phyloP scores from a whole-genome alignment of 371 early-diverging fungal genomes.

The Catenaria anguillulae region DNA sequence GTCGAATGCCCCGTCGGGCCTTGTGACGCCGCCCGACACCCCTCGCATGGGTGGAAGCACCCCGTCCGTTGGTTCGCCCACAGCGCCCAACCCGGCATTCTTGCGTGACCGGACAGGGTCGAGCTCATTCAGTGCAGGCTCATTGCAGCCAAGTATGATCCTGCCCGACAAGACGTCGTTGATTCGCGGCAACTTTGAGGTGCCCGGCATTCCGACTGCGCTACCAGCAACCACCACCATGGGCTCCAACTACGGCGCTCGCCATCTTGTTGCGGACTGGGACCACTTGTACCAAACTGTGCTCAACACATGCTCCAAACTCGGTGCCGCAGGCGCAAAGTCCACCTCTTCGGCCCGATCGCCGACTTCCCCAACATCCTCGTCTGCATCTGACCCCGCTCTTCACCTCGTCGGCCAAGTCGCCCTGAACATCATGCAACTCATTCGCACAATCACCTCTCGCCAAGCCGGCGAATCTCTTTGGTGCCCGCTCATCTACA shows the following conservation, averaged over 20 bases:
- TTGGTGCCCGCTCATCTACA: not conserved
- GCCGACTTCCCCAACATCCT: too few species aligned
- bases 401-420: not conserved
- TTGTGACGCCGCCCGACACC: not conserved
- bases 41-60: not conserved
- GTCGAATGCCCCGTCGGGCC: not conserved
- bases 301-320: too few species aligned
- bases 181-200: not conserved
- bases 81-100: not conserved
- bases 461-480: not conserved
- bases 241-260: not conserved
- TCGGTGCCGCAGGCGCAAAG: too few species aligned
- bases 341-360: too few species aligned
- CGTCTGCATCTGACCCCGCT: too few species aligned
- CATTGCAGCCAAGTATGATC: not conserved
- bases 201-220: not conserved
- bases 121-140: not conserved
- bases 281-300: not conserved
- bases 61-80: not conserved
- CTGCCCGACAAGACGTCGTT: conserved; percentile 1
- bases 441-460: not conserved
- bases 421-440: not conserved
- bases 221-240: conserved; percentile 1
- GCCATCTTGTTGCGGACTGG: not conserved
- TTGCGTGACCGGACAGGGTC: not conserved